Conservation (phyloP, 2,329 filamentous ascomycete species). For the Trichoderma afroharzianum region DNA sequence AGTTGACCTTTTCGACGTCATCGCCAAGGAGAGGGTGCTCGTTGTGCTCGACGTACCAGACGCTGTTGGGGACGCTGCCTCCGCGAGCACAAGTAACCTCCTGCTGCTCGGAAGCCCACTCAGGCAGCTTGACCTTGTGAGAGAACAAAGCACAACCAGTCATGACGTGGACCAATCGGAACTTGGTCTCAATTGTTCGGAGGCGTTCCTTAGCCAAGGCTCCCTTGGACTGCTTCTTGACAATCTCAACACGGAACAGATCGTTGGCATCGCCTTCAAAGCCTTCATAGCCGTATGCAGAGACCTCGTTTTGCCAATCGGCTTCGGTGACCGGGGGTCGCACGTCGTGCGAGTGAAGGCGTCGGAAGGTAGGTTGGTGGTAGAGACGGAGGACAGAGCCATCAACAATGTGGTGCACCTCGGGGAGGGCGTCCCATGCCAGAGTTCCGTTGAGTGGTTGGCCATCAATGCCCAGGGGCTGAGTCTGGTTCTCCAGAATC, state of each 20-base stretch:
- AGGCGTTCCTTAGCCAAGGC: conserved; percentile 76
- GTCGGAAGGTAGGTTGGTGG: conserved; percentile 77
- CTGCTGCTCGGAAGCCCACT: conserved; percentile 97
- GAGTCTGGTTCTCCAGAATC: conserved; percentile 92
- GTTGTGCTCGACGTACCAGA: conserved; percentile 96
- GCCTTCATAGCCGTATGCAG: conserved; percentile 94
- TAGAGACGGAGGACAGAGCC: conserved; percentile 80
- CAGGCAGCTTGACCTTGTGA: conserved; percentile 97
- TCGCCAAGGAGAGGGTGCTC: conserved; percentile 72
- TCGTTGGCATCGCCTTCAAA: conserved; percentile 98
- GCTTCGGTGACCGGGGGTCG: conserved; percentile 81
- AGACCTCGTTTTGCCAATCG: conserved; percentile 94
- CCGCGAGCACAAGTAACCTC: conserved; percentile 96
- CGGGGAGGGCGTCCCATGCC: conserved; percentile 75
- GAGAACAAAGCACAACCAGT: conserved; percentile 95
- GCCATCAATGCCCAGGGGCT: conserved; percentile 74
- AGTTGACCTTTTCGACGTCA: conserved; percentile 90
- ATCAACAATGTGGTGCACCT: conserved; percentile 68
- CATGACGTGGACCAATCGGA: conserved; percentile 93
- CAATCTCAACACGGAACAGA: conserved; percentile 89
- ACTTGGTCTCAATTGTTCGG: conserved; percentile 94
- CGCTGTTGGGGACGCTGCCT: conserved; percentile 88
- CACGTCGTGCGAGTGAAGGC: conserved; percentile 94
- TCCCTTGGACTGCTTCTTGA: conserved; percentile 81
- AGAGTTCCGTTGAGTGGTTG: conserved; percentile 73